Evolutionary conservation across 2,329 filamentous ascomycete genomes (phyloP).

Genomic region (Pseudopithomyces maydicus): DNA sequence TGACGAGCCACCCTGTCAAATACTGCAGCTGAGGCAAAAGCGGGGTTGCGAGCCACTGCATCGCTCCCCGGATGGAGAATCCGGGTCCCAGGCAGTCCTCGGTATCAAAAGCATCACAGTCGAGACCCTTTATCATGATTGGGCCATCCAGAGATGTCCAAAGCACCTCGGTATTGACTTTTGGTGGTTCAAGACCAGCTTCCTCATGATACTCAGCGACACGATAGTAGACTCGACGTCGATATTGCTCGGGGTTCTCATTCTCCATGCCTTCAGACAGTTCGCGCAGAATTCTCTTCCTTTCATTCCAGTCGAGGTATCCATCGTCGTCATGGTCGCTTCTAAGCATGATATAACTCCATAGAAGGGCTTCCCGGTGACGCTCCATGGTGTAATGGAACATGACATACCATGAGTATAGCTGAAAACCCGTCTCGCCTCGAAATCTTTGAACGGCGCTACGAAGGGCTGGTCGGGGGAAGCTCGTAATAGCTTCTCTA

Average conservation of each 20-base stretch:
- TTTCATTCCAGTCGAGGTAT: slow-evolving; percentile 49
- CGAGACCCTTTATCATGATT: slow-evolving; percentile 45
- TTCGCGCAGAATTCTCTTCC: slow-evolving; percentile 44
- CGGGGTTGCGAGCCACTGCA: slow-evolving; percentile 37
- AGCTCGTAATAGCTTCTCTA: slow-evolving; percentile 49
- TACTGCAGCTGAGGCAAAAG: slow-evolving; percentile 47
- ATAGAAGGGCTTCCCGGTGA: slow-evolving; percentile 50
- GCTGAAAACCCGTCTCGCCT: slow-evolving; percentile 50
- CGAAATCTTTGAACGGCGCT: slow-evolving; percentile 51
- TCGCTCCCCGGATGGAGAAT: slow-evolving; percentile 47
- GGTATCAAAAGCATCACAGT: slow-evolving; percentile 49
- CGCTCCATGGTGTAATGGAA: slow-evolving; percentile 54
- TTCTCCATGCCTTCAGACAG: slow-evolving; percentile 44
- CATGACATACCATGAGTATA: slow-evolving; percentile 50
- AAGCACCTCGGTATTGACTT: slow-evolving; percentile 47
- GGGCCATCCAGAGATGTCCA: slow-evolving; percentile 53
- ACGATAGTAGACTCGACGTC: slow-evolving; percentile 49
- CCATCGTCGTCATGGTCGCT: slow-evolving; percentile 46
- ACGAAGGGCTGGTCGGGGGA: slow-evolving; percentile 47
- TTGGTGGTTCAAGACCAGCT: slow-evolving; percentile 48
- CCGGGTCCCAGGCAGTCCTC: slow-evolving; percentile 51
- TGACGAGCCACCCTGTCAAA: slow-evolving; percentile 47
- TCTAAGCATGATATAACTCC: slow-evolving; percentile 50
- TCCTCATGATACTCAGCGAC: slow-evolving; percentile 41
- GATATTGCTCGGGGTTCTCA: slow-evolving; percentile 35